Evolutionary conservation across 148 eudicot genomes (phyloP).

Genomic region (Drosera capensis): DNA sequence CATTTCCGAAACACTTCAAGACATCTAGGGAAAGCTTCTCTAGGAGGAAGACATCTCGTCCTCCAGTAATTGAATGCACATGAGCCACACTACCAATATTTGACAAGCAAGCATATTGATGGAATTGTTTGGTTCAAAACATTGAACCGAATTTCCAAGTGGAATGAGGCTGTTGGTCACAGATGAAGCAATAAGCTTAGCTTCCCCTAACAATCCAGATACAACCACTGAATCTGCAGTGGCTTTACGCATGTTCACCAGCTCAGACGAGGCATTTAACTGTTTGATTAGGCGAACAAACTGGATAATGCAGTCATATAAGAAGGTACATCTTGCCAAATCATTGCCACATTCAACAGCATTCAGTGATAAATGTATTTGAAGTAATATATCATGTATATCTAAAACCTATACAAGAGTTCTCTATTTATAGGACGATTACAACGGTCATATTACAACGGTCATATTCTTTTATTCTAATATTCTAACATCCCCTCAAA

Average conservation of each 20-base stretch:
- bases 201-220: conserved; percentile 74
- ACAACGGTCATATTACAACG: too few species aligned
- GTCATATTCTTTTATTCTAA: too few species aligned
- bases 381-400: too few species aligned
- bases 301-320: conserved; percentile 36
- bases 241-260: conserved; percentile 69
- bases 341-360: too few species aligned
- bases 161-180: conserved; percentile 18
- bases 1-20: conserved; percentile 43
- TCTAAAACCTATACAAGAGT: too few species aligned
- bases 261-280: conserved; percentile 64
- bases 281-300: conserved; percentile 39
- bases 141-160: conserved; percentile 13
- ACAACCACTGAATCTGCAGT: conserved; percentile 76
- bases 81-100: conserved; percentile 58
- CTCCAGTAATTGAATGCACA: conserved; percentile 74
- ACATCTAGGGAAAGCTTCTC: conserved; percentile 49
- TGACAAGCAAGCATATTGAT: conserved; percentile 32
- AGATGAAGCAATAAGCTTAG: conserved; percentile 29
- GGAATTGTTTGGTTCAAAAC: conserved; percentile 16
- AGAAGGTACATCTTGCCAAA: conserved; percentile 13
- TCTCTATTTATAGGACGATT: too few species aligned
- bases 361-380: too few species aligned
- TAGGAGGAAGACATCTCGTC: conserved; percentile 73
- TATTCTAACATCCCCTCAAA: too few species aligned